Conservation (phyloP, 2,329 filamentous ascomycete genomes). For the Aspergillus fumigatiaffinis region DNA sequence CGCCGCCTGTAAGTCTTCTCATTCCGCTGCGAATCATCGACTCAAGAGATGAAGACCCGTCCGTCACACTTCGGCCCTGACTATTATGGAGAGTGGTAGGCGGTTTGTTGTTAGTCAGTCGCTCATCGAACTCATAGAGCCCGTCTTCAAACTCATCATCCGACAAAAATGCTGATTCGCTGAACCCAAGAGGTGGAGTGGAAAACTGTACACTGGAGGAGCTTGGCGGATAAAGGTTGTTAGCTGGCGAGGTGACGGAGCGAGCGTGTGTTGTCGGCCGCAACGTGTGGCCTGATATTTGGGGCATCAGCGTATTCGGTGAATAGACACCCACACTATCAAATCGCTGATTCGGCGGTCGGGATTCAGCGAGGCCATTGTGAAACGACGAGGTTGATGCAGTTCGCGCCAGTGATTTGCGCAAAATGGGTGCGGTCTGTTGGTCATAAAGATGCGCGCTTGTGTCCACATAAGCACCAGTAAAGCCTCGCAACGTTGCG, state of each 20-base stretch:
- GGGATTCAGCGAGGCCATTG: constrained; percentile 75
- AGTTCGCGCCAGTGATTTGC: constrained; percentile 71
- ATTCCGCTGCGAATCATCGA: constrained; percentile 45
- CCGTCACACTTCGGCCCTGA: constrained; percentile 33
- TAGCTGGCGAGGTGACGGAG: constrained; percentile 76
- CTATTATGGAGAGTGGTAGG: constrained; percentile 17
- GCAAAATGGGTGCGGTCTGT: constrained; percentile 83
- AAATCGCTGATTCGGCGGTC: constrained; percentile 55
- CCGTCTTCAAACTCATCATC: constrained; percentile 76
- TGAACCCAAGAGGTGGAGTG: constrained; percentile 45
- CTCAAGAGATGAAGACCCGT: constrained; percentile 42
- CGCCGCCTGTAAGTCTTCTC: constrained; percentile 45
- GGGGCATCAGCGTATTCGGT: constrained; percentile 46
- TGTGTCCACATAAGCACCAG: constrained; percentile 64
- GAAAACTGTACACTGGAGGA: constrained; percentile 49
- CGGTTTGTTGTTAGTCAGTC: constrained; percentile 33
- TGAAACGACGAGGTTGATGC: constrained; percentile 75
- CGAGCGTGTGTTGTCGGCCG: constrained; percentile 72
- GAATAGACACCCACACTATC: constrained; percentile 42
- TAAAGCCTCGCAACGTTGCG: constrained; percentile 45
- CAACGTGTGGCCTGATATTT: constrained; percentile 30
- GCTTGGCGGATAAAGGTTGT: constrained; percentile 43
- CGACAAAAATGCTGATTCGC: constrained; percentile 61
- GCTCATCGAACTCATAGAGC: constrained; percentile 79
- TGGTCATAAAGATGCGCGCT: constrained; percentile 86